Conservation (phyloP, 2,329 filamentous ascomycete species). For the Blumeria hordei region DNA sequence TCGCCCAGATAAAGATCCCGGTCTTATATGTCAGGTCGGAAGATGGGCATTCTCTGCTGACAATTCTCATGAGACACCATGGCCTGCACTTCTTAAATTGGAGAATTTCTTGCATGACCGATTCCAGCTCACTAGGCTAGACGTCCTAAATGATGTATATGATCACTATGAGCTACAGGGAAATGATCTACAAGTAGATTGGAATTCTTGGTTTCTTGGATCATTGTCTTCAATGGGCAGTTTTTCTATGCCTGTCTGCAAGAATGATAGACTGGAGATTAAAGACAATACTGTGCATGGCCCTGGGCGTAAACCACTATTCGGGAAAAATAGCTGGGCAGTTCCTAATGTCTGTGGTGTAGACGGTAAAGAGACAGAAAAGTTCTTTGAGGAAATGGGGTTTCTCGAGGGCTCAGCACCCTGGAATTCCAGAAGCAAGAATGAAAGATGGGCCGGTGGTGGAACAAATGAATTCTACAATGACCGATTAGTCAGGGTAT, state of each 20-base stretch:
- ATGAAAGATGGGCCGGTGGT: background rate
- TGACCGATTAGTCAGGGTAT: background rate
- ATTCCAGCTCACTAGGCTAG: background rate
- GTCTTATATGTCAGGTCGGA: background rate
- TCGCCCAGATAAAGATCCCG: background rate
- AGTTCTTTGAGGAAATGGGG: background rate
- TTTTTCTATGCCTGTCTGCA: background rate
- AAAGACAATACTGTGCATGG: background rate
- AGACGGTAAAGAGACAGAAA: background rate
- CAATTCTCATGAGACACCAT: background rate
- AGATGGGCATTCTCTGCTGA: background rate
- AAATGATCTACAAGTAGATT: background rate
- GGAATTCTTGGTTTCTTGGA: background rate
- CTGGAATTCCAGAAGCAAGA: background rate
- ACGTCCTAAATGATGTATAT: background rate
- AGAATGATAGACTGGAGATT: background rate
- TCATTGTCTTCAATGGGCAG: background rate
- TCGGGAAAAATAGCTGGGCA: background rate
- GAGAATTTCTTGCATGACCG: background rate
- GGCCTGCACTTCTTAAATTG: background rate
- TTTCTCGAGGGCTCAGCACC: background rate
- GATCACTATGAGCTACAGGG: background rate
- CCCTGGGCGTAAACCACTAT: background rate
- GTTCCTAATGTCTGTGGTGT: background rate
- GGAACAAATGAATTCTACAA: background rate